Evolutionary conservation across 345 rosid species (phyloP), one percentile per base, ranked within the genome.

Genomic region (Populus nigra): DNA sequence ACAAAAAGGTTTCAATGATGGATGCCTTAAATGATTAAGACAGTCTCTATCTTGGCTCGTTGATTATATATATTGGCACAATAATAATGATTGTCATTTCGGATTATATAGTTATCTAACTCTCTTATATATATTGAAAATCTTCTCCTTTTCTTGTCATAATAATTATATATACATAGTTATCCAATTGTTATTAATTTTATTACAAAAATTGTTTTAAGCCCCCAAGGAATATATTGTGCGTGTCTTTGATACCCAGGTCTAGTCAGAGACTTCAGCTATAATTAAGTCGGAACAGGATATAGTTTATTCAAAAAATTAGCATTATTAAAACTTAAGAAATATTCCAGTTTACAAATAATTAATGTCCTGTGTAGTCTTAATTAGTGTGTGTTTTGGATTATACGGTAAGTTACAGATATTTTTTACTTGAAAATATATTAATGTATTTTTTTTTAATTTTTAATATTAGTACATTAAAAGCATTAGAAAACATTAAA

Each of bases 1-100:
- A 74, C 63, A 57, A 82, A 79, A 85, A 77, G 82, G 78, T 39
- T 62, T 57, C 73, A 71, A 73, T 81, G 23, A 78, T 77, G 13
- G 23, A 78, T 77, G 22, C 47, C 35, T 65, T 49, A 2, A 16
- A 39, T 61, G 38, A 73, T 61, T 62, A 73, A 31, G 31, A n/a
- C 43, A 31, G 74, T 50, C n/a, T 49, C 35, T 0, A 25, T 29
- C 63, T 1, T 9, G 6, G 62, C 20, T 23, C 4, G 12, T 22
- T 4, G 27, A 11, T 22, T 27, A 27, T 50, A 1, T 8, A 47
- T 47, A 47, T 47, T 13, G 50, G 61, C 61, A 55, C 61, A 22
- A 22, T 50, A 55, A 55, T 50, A 55, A 55, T 55, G 23, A 20
- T 55, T 8, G 3, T 55, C 9, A 22, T 20, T 55, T 55, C 22